Evolutionary conservation across 768 basidiomycete genomes (phyloP), one percentile per base, ranked within the genome.

Genomic region (Tylopilus balloui): DNA sequence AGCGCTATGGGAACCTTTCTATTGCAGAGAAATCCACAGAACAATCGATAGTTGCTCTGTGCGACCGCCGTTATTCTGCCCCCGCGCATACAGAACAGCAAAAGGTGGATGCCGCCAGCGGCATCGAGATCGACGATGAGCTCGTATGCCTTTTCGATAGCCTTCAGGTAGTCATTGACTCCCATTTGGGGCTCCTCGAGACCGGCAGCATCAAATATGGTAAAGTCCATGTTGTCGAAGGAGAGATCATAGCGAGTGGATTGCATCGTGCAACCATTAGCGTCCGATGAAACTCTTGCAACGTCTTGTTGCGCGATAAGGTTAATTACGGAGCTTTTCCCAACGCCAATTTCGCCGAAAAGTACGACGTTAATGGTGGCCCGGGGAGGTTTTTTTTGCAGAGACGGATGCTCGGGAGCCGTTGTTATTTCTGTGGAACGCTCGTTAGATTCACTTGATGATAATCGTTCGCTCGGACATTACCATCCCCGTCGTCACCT

Each of bases 71-170:
- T 71, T 58, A 75, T 66, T 47, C 70, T 58, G 3, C 71, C 69
- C 1, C 64, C 71, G 3, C 70, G 68, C 64, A 75, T 65, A 53
- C 69, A 69, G 45, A 69, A 76, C 2, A 76, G 50, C 5, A 77
- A 65, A 13, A 77, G 71, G 47, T 64, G 69, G 25, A 78, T 60
- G 28, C 76, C 75, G 14, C 62, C 69, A 27, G 50, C 46, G 2
- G 36, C 39, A 23, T 48, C 28, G 11, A 77, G 61, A 8, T 31
- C 54, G 12, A 41, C 34, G 51, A 78, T 56, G 28, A 78, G 71
- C 12, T 49, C 37, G 42, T 59, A 62, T 6, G 69, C 62, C 15
- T 55, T 61, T 44, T 55, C 62, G 7, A 70, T 60, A 0, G 67
- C 62, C 4, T 48, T 57, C 17, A 63, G 48, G 29, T 70, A 61